phyloP scores from a whole-genome alignment of 2,329 filamentous ascomycete species.

The Ophiostoma pallidulum region DNA sequence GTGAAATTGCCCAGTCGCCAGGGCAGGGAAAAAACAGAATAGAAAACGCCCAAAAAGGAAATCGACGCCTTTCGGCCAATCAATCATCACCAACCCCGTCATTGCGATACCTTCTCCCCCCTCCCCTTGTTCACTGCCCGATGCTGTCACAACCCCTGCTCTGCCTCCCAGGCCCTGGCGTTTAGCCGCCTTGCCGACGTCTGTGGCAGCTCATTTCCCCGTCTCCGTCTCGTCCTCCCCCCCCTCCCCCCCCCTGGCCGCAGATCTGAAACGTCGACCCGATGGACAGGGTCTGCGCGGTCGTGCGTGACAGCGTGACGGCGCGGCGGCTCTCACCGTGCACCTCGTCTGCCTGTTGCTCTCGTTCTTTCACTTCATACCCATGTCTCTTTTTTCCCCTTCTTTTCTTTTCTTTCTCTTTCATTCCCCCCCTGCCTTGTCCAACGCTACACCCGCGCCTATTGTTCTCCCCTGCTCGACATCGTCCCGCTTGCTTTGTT shows the following conservation, averaged over 20 bases:
- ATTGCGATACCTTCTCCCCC: background rate
- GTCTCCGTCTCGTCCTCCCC: background rate
- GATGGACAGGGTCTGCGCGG: conserved; percentile 8
- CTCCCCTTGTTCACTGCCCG: background rate
- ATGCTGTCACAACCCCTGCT: too few species aligned
- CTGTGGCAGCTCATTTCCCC: background rate
- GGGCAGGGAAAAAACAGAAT: too few species aligned
- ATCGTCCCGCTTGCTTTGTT: background rate
- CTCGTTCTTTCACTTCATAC: background rate
- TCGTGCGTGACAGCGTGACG: conserved; percentile 1
- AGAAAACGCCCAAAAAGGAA: too few species aligned
- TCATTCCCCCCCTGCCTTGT: background rate
- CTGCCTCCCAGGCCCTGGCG: too few species aligned
- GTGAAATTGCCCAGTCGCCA: too few species aligned
- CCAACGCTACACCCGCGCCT: background rate
- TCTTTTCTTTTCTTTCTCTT: background rate
- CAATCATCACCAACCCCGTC: background rate
- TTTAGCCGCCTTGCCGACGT: background rate
- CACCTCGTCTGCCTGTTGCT: background rate
- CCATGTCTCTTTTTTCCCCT: background rate
- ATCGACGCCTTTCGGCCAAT: background rate
- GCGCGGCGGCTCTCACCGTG: background rate
- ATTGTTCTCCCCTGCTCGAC: background rate
- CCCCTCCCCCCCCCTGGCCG: background rate
- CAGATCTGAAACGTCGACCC: conserved; percentile 12